Conservation (phyloP, 106 monocot species). For the Allium fistulosum region DNA sequence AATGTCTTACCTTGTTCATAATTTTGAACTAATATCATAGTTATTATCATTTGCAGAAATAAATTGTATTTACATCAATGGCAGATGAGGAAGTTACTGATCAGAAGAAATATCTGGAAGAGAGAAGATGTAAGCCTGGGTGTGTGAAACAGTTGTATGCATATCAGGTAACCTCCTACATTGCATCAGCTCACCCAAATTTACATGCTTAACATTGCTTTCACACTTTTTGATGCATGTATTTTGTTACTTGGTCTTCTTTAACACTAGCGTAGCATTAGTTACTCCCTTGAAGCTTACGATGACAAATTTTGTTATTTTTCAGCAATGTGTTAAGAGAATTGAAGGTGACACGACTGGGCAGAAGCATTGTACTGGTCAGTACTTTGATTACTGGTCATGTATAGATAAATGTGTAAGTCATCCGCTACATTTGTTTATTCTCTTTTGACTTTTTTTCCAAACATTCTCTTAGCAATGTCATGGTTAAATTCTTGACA, state of each 20-base stretch:
- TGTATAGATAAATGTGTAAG: conserved; percentile 57
- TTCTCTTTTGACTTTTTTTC: neutral
- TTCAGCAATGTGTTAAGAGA: conserved; percentile 56
- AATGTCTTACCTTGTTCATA: no score
- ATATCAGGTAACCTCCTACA: conserved; percentile 23
- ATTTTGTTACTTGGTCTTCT: no score
- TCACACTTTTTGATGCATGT: no score
- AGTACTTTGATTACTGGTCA: conserved; percentile 77
- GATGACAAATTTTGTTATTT: no score
- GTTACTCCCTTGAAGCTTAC: no score
- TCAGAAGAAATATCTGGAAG: conserved; percentile 51
- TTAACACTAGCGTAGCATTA: no score
- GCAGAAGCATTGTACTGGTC: conserved; percentile 82
- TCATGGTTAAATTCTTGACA: neutral
- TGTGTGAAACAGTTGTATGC: conserved; percentile 40
- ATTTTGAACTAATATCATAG: no score
- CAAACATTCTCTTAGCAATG: neutral
- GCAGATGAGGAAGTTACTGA: conserved; percentile 51
- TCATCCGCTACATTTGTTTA: neutral
- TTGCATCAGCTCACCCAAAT: no score
- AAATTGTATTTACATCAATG: neutral
- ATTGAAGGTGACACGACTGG: conserved; percentile 35
- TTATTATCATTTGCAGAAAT: no score
- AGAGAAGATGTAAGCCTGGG: conserved; percentile 33
- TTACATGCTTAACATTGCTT: no score